phyloP scores from a whole-genome alignment of 345 rosid species.

The Arabidopsis suecica region DNA sequence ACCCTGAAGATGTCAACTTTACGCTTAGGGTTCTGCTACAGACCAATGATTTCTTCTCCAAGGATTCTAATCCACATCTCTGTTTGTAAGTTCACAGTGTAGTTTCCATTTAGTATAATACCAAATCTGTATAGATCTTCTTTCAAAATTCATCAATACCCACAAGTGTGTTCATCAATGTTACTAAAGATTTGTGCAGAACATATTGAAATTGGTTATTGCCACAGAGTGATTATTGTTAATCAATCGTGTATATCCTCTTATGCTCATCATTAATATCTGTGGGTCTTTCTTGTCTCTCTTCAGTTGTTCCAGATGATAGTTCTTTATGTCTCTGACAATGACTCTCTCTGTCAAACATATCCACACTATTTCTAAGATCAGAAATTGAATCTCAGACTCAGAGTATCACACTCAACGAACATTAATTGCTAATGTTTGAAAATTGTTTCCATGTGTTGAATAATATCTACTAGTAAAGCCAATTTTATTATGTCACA shows the following conservation, averaged over 20 bases:
- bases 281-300: constrained; percentile 17
- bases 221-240: not conserved
- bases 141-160: not conserved
- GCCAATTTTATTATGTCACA: not conserved
- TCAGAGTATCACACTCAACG: not conserved
- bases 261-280: not conserved
- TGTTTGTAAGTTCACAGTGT: constrained; percentile 2
- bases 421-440: not conserved
- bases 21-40: constrained; percentile 13
- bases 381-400: not conserved
- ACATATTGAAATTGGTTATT: not conserved
- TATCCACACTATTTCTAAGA: constrained; percentile 18
- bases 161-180: too few species aligned
- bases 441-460: not conserved
- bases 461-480: not conserved
- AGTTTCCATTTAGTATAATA: not conserved
- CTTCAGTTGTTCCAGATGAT: constrained; percentile 4
- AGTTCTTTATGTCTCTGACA: not conserved
- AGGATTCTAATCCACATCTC: constrained; percentile 20
- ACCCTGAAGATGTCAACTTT: not conserved
- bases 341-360: constrained; percentile 3
- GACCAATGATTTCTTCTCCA: constrained; percentile 33
- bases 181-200: not conserved
- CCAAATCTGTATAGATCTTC: not conserved
- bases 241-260: not conserved